A percentile compares a stretch with the other conserved stretches of the same genome.
phyloP scores from a whole-genome alignment of 192 early-diverging fungal genomes.

The Linnemannia schmuckeri region DNA sequence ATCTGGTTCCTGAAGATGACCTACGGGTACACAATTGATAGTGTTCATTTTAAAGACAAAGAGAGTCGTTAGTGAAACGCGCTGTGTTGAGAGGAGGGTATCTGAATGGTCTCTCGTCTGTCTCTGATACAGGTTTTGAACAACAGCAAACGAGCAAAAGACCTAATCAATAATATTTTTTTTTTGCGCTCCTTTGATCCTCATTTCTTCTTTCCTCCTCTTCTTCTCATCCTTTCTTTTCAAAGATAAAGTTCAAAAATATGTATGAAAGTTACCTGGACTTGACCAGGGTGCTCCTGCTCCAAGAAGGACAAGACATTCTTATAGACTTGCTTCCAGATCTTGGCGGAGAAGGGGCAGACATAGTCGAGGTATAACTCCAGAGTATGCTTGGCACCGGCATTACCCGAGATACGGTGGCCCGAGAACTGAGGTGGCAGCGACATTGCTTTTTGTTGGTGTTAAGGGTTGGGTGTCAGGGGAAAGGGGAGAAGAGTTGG shows the following conservation, averaged over 20 bases:
- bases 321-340: constrained; percentile 39
- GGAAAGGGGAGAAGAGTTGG: neutral
- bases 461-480: neutral
- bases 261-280: constrained; percentile 49
- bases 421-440: constrained; percentile 33
- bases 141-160: neutral
- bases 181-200: neutral
- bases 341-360: constrained; percentile 77
- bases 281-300: constrained; percentile 53
- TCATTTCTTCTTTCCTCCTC: neutral
- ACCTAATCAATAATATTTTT: neutral
- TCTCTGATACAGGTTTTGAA: neutral
- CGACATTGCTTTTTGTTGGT: constrained; percentile 4
- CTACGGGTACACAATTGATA: neutral
- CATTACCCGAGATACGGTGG: constrained; percentile 59
- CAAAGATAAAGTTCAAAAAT: neutral
- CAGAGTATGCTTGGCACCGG: constrained; percentile 56
- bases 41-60: too few species aligned
- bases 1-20: constrained; percentile 86
- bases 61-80: neutral
- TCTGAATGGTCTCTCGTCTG: neutral
- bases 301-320: constrained; percentile 69
- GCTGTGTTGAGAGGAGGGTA: neutral
- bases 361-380: constrained; percentile 71
- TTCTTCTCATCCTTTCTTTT: neutral